These are phyloP conservation scores for Telopea speciosissima DNA, from an alignment of 177 flowering plant species.

Conservation along the genomic window DNA sequence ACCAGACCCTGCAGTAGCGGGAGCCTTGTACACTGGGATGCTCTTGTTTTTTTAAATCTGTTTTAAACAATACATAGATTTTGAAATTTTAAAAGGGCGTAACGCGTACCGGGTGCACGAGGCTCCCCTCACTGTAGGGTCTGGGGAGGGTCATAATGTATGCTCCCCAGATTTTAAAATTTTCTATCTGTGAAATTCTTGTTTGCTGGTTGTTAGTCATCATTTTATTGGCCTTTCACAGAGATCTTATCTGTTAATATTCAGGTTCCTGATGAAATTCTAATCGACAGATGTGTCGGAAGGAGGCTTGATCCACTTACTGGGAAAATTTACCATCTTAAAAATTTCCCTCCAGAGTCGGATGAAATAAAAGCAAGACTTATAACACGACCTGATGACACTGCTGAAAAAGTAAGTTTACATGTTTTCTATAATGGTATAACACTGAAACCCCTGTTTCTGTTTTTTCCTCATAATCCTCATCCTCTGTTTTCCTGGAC, in stretches of 20 bases:
- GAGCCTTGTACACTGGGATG: no score
- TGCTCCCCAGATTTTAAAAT: no score
- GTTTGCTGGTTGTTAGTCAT: no score
- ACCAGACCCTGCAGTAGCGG: no score
- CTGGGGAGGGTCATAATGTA: no score
- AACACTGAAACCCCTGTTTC: not conserved
- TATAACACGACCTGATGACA: conserved; percentile 84
- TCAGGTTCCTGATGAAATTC: conserved; percentile 97
- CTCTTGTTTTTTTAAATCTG: no score
- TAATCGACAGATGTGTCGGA: conserved; percentile 87
- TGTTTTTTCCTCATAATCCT: not conserved
- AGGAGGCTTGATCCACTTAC: conserved; percentile 86
- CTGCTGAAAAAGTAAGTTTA: conserved; percentile 61
- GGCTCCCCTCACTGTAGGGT: no score
- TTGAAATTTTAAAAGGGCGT: no score
- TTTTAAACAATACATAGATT: not conserved
- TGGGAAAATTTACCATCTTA: conserved; percentile 85
- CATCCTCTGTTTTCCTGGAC: not conserved
- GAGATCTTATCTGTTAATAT: conserved; percentile 16
- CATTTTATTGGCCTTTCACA: conserved; percentile 9
- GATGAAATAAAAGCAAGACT: conserved; percentile 75
- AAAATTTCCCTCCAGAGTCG: conserved; percentile 72
- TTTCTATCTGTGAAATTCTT: no score
- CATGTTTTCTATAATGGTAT: not conserved
- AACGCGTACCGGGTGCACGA: no score